phyloP scores from a whole-genome alignment of 768 basidiomycete species.

The Lactarius sanguifluus region DNA sequence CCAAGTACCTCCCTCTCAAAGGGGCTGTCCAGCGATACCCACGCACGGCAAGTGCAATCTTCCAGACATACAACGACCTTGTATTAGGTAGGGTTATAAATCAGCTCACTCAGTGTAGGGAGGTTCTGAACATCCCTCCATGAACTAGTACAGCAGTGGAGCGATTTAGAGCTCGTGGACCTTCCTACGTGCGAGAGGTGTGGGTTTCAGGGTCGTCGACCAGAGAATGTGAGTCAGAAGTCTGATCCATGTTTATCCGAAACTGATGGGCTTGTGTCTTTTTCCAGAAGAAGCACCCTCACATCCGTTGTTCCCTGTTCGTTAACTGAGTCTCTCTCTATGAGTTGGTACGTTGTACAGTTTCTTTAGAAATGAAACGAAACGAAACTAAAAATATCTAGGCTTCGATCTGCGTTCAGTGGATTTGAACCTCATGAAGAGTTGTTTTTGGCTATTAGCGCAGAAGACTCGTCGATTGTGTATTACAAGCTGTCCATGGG shows the following conservation, averaged over 20 bases:
- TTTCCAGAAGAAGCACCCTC: neutral
- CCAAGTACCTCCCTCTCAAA: constrained; percentile 19
- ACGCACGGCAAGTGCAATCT: constrained; percentile 15
- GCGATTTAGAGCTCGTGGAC: constrained; percentile 19
- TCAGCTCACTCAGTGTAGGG: neutral
- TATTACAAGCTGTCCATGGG: constrained; percentile 25
- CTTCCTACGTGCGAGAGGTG: constrained; percentile 20
- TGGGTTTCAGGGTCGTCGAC: constrained; percentile 23
- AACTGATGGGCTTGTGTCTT: neutral
- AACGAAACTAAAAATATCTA: neutral
- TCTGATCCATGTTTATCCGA: neutral
- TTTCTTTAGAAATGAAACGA: neutral
- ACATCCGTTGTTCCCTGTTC: constrained; percentile 25
- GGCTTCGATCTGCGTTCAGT: constrained; percentile 12
- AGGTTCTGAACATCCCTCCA: neutral
- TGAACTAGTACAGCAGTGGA: constrained; percentile 27
- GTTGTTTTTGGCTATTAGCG: neutral
- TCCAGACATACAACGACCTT: constrained; percentile 29
- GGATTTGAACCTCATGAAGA: constrained; percentile 17
- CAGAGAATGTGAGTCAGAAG: constrained; percentile 10
- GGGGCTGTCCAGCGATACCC: constrained; percentile 15
- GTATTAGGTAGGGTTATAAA: constrained; percentile 14
- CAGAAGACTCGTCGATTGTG: constrained; percentile 19
- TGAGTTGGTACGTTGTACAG: constrained; percentile 26
- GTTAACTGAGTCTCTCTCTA: constrained; percentile 19